Evolutionary conservation across 2,329 filamentous ascomycete genomes (phyloP).

Genomic region (Raffaelea ambrosiae): DNA sequence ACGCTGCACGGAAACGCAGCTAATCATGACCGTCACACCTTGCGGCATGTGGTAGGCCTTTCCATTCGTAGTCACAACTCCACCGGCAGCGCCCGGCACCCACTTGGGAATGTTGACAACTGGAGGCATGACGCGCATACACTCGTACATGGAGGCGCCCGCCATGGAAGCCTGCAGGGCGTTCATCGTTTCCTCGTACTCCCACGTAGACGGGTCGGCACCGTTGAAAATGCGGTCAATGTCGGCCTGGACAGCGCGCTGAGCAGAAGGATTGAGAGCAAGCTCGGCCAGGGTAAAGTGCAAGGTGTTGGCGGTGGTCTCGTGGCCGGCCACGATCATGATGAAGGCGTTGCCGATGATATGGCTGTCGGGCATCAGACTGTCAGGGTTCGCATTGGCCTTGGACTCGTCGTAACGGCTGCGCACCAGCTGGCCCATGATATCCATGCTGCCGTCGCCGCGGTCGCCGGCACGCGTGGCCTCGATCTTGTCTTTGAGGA

Average conservation of each 20-base stretch:
- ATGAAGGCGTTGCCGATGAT: slow-evolving; percentile 66
- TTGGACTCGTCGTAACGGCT: slow-evolving; percentile 27
- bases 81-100: slow-evolving; percentile 36
- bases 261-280: slow-evolving; percentile 54
- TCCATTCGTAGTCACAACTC: slow-evolving; percentile 50
- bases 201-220: slow-evolving; percentile 53
- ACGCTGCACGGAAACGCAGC: slow-evolving; percentile 48
- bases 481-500: slow-evolving; percentile 52
- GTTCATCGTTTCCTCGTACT: slow-evolving; percentile 60
- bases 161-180: slow-evolving; percentile 60
- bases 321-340: slow-evolving; percentile 66
- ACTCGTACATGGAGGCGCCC: slow-evolving; percentile 71
- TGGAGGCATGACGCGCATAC: slow-evolving; percentile 63
- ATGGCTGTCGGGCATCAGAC: slow-evolving; percentile 47
- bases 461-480: slow-evolving; percentile 21
- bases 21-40: slow-evolving; percentile 46
- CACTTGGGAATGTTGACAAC: slow-evolving; percentile 66
- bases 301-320: slow-evolving; percentile 68
- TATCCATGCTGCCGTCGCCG: slow-evolving; percentile 36
- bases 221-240: slow-evolving; percentile 53
- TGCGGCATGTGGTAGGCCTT: slow-evolving; percentile 49
- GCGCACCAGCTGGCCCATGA: slow-evolving; percentile 42
- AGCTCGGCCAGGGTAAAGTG: slow-evolving; percentile 64
- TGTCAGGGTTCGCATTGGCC: slow-evolving; percentile 4
- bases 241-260: slow-evolving; percentile 59